Percentiles rank a stretch among this genome's conserved stretches.
These are phyloP conservation scores for Lecanicillium sp. DNA, from an alignment of 2,329 filamentous ascomycete genomes.

Conservation along the genomic window DNA sequence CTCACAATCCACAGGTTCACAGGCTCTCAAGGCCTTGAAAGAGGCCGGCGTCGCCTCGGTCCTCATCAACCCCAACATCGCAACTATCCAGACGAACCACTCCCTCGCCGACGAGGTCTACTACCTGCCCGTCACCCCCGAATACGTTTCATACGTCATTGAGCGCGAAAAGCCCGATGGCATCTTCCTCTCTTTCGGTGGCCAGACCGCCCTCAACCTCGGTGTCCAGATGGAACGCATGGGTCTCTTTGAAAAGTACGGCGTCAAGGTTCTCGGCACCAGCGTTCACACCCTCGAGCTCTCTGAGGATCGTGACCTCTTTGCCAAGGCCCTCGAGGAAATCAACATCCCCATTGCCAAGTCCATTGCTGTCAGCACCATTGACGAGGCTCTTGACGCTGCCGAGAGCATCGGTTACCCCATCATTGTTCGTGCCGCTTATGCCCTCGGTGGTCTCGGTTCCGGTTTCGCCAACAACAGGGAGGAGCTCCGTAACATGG, in stretches of 20 bases:
- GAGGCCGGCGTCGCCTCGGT: conserved; percentile 89
- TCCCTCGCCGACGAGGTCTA: conserved; percentile 95
- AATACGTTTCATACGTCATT: conserved; percentile 97
- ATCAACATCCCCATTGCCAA: conserved; percentile 97
- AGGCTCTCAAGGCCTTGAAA: conserved; percentile 94
- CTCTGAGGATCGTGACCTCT: conserved; percentile 92
- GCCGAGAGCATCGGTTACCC: conserved; percentile 87
- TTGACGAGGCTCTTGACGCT: conserved; percentile 87
- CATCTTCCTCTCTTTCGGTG: conserved; percentile 95
- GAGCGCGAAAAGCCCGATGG: conserved; percentile 93
- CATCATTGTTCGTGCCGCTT: conserved; percentile 95
- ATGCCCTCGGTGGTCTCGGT: conserved; percentile 90
- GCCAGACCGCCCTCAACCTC: conserved; percentile 92
- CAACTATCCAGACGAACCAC: conserved; percentile 96
- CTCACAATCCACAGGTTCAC: conserved; percentile 75
- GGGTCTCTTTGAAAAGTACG: conserved; percentile 91
- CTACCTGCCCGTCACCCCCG: conserved; percentile 93
- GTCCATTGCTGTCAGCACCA: conserved; percentile 83
- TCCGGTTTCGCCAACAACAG: conserved; percentile 93
- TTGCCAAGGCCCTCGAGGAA: conserved; percentile 91
- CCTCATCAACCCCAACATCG: conserved; percentile 96
- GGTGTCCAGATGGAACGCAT: conserved; percentile 96
- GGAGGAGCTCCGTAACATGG: conserved; percentile 90
- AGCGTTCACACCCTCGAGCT: conserved; percentile 91
- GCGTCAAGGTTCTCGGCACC: conserved; percentile 91